Base-by-base conservation (phyloP, 192 early-diverging fungal species). In the Lobosporangium transversale region DNA sequence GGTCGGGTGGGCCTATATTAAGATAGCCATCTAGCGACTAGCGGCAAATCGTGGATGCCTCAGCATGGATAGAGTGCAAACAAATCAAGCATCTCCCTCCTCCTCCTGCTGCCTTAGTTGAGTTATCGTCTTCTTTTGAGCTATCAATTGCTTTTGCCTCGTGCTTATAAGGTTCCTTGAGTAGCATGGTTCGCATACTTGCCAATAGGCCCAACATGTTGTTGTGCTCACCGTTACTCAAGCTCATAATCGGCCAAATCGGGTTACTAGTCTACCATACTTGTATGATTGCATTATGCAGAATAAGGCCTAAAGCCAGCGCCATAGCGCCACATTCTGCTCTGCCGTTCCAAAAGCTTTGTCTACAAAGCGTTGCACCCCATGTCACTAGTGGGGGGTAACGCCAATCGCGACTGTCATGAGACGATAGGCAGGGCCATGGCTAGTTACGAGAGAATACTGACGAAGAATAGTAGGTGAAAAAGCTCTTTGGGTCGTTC, bases 181-280 rank as follows among this genome's bases (percentile, higher is more conserved):
- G 83, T 21, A 88, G 53, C 51, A 83, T 68, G 9, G 89, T 82
- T 49, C 89, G 87, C 15, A 81, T 47, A 12, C 84, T 74, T 10
- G 91, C 87, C 59, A 91, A 60, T 1, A 89, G 57, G 35, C 88
- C 92, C 45, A 94, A 64, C 1, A 87, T 70, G 51, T 80, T 67
- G 79, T 94, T 94, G 68, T 86, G 83, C 0, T 91, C 92, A 49
- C 92, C 92, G 66, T 86, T 92, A 18, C 33, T 71, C 43, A 67
- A 79, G 55, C 92, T 85, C 91, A 94, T 92, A n/a, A 91, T 90
- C n/a, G 91, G 86, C 92, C 92, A 94, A 44, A 88, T 88, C 1
- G 91, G 91, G 79, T 94, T 94, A 80, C 90, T 89, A 12, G 91
- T 88, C 62, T 83, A 89, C 88, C 91, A 92, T 18, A 87, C 81